Evolutionary conservation across 2,329 filamentous ascomycete species (phyloP).

Genomic region (Stemphylium vesicarium): DNA sequence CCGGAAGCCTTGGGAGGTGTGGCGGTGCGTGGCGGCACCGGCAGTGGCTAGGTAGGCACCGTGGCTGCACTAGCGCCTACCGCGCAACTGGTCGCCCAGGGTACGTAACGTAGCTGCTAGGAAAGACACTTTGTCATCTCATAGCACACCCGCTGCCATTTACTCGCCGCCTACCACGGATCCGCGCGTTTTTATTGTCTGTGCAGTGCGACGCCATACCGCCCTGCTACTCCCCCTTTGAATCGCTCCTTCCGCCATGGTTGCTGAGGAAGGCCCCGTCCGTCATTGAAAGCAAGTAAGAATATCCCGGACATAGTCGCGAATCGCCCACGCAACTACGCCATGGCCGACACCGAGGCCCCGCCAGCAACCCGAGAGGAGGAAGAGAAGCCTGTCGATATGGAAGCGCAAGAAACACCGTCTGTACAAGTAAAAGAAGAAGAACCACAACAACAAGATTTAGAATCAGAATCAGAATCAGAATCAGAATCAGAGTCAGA

Average conservation of each 20-base stretch:
- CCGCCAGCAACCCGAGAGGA: conserved; percentile 18
- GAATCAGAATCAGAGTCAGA: neutral
- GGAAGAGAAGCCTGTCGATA: conserved; percentile 6
- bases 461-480: neutral
- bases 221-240: conserved; percentile 6
- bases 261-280: conserved; percentile 27
- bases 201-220: conserved; percentile 4
- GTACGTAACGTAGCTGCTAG: conserved; percentile 27
- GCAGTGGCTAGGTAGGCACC: neutral
- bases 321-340: conserved; percentile 20
- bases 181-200: neutral
- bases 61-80: conserved; percentile 9
- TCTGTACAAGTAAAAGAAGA: neutral
- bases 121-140: conserved; percentile 35
- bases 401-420: neutral
- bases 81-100: conserved; percentile 20
- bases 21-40: neutral
- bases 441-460: conserved; percentile 13
- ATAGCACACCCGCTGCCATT: conserved; percentile 12
- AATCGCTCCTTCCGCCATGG: conserved; percentile 33
- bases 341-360: conserved; percentile 45
- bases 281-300: conserved; percentile 24
- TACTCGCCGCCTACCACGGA: too few relatives aligned
- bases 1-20: neutral
- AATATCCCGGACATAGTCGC: conserved; percentile 17